A percentile compares a stretch with the other conserved stretches of the same genome.
Conservation (phyloP, 2,329 filamentous ascomycete species). For the Pseudogymnoascus sp. region DNA sequence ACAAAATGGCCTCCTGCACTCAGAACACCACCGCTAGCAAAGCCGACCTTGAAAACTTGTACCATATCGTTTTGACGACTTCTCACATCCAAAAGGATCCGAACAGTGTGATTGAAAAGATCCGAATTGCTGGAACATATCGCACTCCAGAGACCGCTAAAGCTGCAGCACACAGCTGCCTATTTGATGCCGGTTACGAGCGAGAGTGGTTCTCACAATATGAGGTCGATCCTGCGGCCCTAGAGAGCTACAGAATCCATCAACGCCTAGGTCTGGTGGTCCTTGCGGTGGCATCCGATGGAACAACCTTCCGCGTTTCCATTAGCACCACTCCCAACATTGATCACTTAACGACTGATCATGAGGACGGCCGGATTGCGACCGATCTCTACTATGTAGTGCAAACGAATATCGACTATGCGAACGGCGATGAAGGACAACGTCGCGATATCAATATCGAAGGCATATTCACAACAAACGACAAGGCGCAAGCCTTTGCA, state of each 20-base stretch:
- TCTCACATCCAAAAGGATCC: slow-evolving; percentile 1
- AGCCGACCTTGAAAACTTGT: not conserved
- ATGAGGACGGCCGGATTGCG: slow-evolving; percentile 17
- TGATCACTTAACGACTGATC: slow-evolving; percentile 23
- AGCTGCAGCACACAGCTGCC: not conserved
- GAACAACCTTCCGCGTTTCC: slow-evolving; percentile 33
- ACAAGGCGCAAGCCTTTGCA: slow-evolving; percentile 31
- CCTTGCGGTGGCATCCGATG: slow-evolving; percentile 31
- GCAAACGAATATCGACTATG: slow-evolving; percentile 37
- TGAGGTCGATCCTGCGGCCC: not conserved
- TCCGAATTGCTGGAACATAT: not conserved
- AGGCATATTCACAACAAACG: slow-evolving; percentile 31
- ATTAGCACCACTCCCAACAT: slow-evolving; percentile 34
- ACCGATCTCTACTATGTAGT: slow-evolving; percentile 35
- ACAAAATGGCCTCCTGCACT: not conserved
- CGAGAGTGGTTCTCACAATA: not conserved
- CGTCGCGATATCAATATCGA: slow-evolving; percentile 34
- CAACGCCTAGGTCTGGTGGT: slow-evolving; percentile 21
- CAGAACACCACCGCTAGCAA: not conserved
- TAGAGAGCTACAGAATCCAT: not conserved
- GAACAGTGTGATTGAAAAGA: not conserved
- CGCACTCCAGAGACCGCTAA: not conserved
- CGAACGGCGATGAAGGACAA: slow-evolving; percentile 30
- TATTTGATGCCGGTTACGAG: not conserved
- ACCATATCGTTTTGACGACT: slow-evolving; percentile 1